A percentile compares a stretch with the other conserved stretches of the same genome.
Evolutionary conservation across 306 rosid species (phyloP).

Genomic region (Quercus parvula): DNA sequence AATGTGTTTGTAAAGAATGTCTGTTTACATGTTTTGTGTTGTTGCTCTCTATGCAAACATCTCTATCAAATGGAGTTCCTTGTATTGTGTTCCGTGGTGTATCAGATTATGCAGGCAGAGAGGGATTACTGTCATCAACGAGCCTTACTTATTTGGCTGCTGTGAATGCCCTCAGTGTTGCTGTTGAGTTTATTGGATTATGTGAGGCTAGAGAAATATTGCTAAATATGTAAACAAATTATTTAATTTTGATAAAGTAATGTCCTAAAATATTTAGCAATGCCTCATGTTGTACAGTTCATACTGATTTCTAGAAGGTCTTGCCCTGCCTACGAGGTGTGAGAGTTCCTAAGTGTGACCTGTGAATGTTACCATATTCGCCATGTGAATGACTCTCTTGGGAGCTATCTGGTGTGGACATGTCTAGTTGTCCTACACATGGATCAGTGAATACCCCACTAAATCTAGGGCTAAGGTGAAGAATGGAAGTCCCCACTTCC

Average conservation of each 20-base stretch:
- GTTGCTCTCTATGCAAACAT: too few relatives aligned
- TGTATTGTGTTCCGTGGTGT: too few relatives aligned
- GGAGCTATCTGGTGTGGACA: too few relatives aligned
- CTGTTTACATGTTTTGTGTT: background rate
- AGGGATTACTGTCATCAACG: background rate
- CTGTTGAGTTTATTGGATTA: slow-evolving; percentile 11
- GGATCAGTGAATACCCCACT: too few relatives aligned
- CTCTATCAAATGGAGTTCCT: too few relatives aligned
- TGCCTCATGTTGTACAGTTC: background rate
- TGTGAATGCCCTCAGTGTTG: slow-evolving; percentile 6
- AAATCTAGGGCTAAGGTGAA: too few relatives aligned
- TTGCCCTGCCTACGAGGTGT: background rate
- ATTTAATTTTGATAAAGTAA: background rate
- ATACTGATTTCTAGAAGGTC: background rate
- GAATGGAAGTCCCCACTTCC: too few relatives aligned
- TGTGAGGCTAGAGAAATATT: background rate
- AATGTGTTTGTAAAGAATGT: background rate
- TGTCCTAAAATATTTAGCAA: background rate
- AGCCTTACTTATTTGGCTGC: slow-evolving; percentile 10
- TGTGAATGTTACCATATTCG: too few relatives aligned
- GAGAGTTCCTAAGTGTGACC: too few relatives aligned
- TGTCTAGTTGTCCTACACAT: too few relatives aligned
- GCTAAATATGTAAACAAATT: background rate
- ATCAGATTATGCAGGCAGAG: slow-evolving; percentile 8
- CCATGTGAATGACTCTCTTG: too few relatives aligned